A percentile compares a stretch with the other conserved stretches of the same genome.
Evolutionary conservation across 225 moss, liverwort and hornwort species (phyloP).

Genomic region (Straminergon stramineum): DNA sequence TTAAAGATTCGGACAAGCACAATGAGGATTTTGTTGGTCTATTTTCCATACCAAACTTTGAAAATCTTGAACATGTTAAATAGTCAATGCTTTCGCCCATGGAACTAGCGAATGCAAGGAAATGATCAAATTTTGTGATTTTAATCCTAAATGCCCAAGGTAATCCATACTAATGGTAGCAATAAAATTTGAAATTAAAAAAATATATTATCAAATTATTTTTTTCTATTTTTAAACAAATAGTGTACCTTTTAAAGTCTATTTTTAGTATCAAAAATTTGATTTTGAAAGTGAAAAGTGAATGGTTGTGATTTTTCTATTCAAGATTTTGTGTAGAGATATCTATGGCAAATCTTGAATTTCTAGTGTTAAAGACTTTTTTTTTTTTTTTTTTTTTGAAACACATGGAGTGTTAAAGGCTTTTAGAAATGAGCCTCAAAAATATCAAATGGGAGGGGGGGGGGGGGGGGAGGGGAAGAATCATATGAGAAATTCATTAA

Average conservation of each 20-base stretch:
- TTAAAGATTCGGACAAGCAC: not conserved
- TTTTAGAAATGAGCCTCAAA: not conserved
- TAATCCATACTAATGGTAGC: not conserved
- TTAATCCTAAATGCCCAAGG: not conserved
- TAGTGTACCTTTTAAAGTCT: too few relatives aligned
- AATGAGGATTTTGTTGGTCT: not conserved
- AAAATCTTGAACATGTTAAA: not conserved
- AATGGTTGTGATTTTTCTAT: not conserved
- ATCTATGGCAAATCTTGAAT: not conserved
- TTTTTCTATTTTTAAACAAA: too few relatives aligned
- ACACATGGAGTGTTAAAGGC: accelerated
- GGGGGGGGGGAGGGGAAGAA: accelerated
- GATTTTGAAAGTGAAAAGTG: not conserved
- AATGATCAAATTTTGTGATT: not conserved
- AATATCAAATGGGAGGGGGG: too few relatives aligned
- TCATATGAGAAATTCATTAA: not conserved
- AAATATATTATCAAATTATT: not conserved
- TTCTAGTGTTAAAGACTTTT: too few relatives aligned
- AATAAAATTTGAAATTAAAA: not conserved
- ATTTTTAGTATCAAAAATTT: not conserved
- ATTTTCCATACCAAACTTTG: not conserved
- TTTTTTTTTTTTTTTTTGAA: too few relatives aligned
- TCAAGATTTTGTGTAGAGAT: not conserved
- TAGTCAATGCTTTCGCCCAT: accelerated
- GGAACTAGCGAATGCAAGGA: not conserved